Percentiles rank a stretch among this genome's conserved stretches.
Evolutionary conservation across 495 filamentous ascomycete genomes (phyloP).

Genomic region (Talaromyces liani): DNA sequence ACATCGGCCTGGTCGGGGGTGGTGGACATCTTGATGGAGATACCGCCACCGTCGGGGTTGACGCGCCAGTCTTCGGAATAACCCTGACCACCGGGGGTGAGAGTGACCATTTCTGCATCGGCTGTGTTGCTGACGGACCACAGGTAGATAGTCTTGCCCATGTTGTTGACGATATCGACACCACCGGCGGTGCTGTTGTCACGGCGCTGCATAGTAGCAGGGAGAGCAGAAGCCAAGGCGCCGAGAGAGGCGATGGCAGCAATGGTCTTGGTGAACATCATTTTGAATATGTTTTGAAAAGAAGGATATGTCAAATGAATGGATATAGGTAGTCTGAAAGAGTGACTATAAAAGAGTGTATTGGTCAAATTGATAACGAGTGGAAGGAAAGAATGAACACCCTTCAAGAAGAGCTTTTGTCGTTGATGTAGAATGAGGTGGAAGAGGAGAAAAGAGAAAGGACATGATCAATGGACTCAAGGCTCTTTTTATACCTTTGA

Average conservation of each 20-base stretch:
- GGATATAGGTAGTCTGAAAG: not conserved
- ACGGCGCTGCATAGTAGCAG: conserved; percentile 16
- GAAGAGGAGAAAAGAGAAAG: not conserved
- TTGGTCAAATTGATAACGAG: not conserved
- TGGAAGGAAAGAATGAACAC: conserved; percentile 3
- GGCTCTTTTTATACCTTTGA: not conserved
- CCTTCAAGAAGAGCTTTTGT: conserved; percentile 6
- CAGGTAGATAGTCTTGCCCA: conserved; percentile 30
- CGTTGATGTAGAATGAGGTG: not conserved
- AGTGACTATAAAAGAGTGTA: not conserved
- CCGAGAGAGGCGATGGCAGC: conserved; percentile 30
- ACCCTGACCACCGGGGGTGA: conserved; percentile 21
- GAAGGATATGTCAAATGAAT: not conserved
- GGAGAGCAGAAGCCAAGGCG: conserved; percentile 31
- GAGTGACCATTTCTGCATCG: conserved; percentile 29
- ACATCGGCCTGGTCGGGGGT: conserved; percentile 24
- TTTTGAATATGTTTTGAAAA: conserved; percentile 10
- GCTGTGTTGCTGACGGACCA: conserved; percentile 31
- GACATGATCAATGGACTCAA: not conserved
- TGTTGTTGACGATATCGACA: conserved; percentile 32
- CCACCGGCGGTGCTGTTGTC: conserved; percentile 26
- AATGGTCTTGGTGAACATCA: conserved; percentile 37
- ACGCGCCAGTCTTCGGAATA: conserved; percentile 26
- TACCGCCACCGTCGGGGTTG: conserved; percentile 38
- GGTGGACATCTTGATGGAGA: conserved; percentile 41